Evolutionary conservation across 495 filamentous ascomycete genomes (phyloP).

Genomic region (Neurospora cerealis): DNA sequence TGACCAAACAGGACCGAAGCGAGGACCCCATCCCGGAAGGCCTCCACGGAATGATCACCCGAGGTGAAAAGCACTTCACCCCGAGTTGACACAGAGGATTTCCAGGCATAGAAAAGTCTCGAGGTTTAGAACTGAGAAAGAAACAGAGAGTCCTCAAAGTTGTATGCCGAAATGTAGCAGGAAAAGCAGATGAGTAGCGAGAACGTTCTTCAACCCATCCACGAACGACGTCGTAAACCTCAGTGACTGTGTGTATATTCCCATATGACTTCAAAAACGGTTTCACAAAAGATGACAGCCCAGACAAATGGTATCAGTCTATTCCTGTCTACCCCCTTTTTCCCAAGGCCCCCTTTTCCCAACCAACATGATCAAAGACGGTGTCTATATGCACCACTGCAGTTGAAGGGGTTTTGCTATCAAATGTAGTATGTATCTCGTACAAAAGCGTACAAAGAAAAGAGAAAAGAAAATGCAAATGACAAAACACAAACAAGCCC

Average conservation of each 20-base stretch:
- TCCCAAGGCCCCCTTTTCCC: not conserved
- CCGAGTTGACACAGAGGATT: not conserved
- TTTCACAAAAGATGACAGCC: not conserved
- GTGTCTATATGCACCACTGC: not conserved
- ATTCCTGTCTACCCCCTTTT: not conserved
- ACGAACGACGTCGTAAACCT: not conserved
- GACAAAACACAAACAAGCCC: not conserved
- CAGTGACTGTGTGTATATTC: not conserved
- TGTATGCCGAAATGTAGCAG: not conserved
- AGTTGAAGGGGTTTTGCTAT: not conserved
- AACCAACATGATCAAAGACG: not conserved
- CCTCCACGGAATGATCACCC: not conserved
- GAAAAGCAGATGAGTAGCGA: not conserved
- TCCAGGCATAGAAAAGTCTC: not conserved
- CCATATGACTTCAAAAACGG: not conserved
- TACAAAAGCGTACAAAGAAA: too few species aligned
- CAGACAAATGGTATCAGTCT: conserved; percentile 3
- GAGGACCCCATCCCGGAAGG: not conserved
- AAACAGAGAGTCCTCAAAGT: not conserved
- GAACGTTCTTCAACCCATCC: not conserved
- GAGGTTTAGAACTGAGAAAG: not conserved
- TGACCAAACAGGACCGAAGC: not conserved
- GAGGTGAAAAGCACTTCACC: not conserved
- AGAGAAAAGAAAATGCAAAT: not conserved
- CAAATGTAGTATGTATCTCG: not conserved